These are phyloP conservation scores for Madurella fahalii DNA, from an alignment of 2,329 filamentous ascomycete genomes.

Conservation along the genomic window DNA sequence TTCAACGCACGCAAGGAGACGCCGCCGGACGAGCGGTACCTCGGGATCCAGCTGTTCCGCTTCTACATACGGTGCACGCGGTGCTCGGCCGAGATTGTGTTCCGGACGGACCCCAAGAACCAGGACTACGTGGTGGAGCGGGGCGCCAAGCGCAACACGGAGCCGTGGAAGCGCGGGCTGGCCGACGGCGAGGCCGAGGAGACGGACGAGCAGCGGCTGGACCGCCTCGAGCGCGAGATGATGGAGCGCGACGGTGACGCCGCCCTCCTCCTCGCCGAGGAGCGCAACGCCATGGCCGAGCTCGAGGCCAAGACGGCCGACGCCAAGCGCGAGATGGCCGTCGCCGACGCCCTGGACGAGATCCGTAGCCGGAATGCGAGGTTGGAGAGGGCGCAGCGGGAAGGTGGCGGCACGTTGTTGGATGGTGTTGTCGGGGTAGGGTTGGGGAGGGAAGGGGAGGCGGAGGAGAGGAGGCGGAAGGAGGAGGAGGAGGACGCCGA, in stretches of 20 bases:
- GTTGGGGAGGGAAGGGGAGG: constrained; percentile 47
- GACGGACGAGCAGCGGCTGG: constrained; percentile 81
- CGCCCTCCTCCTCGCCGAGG: constrained; percentile 39
- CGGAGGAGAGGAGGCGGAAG: constrained; percentile 58
- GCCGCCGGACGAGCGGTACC: constrained; percentile 80
- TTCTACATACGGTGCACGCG: constrained; percentile 91
- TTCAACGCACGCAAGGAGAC: constrained; percentile 96
- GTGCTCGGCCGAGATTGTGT: constrained; percentile 82
- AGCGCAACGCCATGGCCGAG: constrained; percentile 90
- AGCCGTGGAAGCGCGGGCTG: constrained; percentile 70
- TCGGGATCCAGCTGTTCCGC: constrained; percentile 78
- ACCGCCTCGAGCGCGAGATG: constrained; percentile 76
- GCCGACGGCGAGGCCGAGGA: constrained; percentile 64
- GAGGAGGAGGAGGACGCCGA: constrained; percentile 82
- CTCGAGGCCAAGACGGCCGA: constrained; percentile 91
- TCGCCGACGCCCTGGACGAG: constrained; percentile 92
- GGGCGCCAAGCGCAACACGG: constrained; percentile 88
- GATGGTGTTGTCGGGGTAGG: constrained; percentile 47
- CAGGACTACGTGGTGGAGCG: constrained; percentile 72
- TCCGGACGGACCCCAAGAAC: constrained; percentile 91
- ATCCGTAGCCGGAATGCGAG: constrained; percentile 88
- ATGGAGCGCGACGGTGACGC: constrained; percentile 59
- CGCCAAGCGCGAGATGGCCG: constrained; percentile 91
- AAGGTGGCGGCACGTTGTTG: constrained; percentile 57
- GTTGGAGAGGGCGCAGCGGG: constrained; percentile 70